These are phyloP conservation scores for Scedosporium aurantiacum DNA, from an alignment of 2,329 filamentous ascomycete species.

Conservation along the genomic window DNA sequence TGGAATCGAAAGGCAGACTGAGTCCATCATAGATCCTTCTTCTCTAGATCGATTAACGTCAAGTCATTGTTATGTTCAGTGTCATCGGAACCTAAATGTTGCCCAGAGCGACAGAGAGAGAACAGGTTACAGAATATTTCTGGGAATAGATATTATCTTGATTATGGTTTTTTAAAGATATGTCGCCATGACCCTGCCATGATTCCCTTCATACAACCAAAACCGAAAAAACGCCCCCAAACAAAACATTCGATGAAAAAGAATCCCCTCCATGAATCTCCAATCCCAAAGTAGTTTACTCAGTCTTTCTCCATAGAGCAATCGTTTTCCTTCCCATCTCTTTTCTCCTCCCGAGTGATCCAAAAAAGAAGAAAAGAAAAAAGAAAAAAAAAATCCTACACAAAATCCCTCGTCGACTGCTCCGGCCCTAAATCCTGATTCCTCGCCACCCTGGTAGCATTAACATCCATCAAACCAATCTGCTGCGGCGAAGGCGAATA, in stretches of 20 bases:
- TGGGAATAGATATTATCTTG: not conserved
- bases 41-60: too few species aligned
- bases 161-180: not conserved
- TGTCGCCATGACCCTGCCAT: not conserved
- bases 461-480: slow-evolving; percentile 4
- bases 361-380: not conserved
- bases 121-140: not conserved
- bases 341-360: not conserved
- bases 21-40: too few species aligned
- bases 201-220: not conserved
- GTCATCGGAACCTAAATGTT: not conserved
- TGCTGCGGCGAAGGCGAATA: slow-evolving; percentile 2
- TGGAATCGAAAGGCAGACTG: not conserved
- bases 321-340: not conserved
- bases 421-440: not conserved
- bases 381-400: not conserved
- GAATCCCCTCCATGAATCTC: not conserved
- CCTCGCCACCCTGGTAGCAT: not conserved
- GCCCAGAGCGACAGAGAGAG: not conserved
- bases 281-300: not conserved
- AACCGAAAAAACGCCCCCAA: not conserved
- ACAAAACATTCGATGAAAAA: not conserved
- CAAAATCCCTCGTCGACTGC: slow-evolving; percentile 4
- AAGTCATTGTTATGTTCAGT: too few species aligned
- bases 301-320: not conserved